Percentiles rank a stretch among this genome's conserved stretches.
phyloP scores from a whole-genome alignment of 805 yeast species.

The Naumovozyma baii region DNA sequence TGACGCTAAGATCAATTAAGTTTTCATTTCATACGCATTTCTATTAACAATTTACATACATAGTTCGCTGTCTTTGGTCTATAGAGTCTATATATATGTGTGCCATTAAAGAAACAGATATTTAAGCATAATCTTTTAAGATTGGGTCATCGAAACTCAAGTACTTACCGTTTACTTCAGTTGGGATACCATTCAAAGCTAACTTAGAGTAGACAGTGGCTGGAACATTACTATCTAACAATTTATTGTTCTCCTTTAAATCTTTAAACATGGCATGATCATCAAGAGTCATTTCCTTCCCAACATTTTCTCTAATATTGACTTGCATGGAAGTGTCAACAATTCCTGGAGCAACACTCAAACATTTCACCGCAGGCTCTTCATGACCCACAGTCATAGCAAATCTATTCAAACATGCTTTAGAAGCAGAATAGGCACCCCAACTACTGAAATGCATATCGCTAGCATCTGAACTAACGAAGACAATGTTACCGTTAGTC shows the following conservation, averaged over 20 bases:
- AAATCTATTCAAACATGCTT: conserved; percentile 80
- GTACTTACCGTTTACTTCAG: conserved; percentile 55
- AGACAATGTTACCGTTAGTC: conserved; percentile 55
- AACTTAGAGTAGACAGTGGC: conserved; percentile 61
- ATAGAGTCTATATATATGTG: neutral
- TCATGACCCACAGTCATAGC: conserved; percentile 59
- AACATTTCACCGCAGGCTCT: conserved; percentile 41
- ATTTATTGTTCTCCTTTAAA: conserved; percentile 45
- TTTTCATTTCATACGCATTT: too few relatives aligned
- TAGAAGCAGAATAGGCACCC: conserved; percentile 87
- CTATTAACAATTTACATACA: too few relatives aligned
- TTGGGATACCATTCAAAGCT: conserved; percentile 49
- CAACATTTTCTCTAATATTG: conserved; percentile 55
- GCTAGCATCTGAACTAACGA: conserved; percentile 86
- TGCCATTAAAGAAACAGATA: too few relatives aligned
- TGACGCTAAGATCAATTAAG: conserved; percentile 29
- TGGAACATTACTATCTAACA: conserved; percentile 63
- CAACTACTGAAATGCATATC: conserved; percentile 41
- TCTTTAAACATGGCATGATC: conserved; percentile 53
- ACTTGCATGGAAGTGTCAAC: conserved; percentile 85
- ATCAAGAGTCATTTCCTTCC: conserved; percentile 48
- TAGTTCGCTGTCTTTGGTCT: too few relatives aligned
- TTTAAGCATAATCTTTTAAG: conserved; percentile 7
- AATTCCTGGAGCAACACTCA: conserved; percentile 87
- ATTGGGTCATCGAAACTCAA: conserved; percentile 45